Evolutionary conservation across 164 flowering plant species (phyloP), one percentile per base, ranked within the genome.

Genomic region (Nymphaea thermarum): DNA sequence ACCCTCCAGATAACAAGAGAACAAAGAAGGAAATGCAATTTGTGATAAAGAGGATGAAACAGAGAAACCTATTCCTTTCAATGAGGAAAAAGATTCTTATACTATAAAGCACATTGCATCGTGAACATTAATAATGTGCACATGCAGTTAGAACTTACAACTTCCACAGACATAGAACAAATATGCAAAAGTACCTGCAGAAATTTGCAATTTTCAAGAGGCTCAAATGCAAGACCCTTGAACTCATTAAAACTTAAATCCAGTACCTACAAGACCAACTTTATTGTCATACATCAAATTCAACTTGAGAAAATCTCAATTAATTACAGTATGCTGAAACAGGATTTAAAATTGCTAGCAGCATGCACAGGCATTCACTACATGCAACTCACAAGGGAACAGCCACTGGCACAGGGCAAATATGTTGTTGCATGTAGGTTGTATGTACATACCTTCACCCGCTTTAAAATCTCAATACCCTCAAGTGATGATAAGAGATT

Each of bases 201-300:
- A 62, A 75, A 81, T 83, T 86, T 83, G 82, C 99, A 95, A 81
- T 90, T 89, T 78, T 77, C 91, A 69, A 95, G 94, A 42, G 98
- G 98, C 78, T 95, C 99, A 83, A 95, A 92, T 57, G 96, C 99
- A 71, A 98, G 98, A 60, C 94, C 99, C 78, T 92, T 92, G 70
- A 95, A 95, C 66, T 95, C 93, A 76, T 95, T 95, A 70, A 95
- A 95, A 73, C 99, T 95, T 82, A 95, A 84, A 81, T 95, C 99
- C 74, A 95, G 99, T 76, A 95, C 99, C 99, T 95, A 78, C 64
- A 15, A 71, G 69, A 62, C 43, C 65, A 72, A 66, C 43, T 12
- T 2, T 12, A 47, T 7, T 47, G 12, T 47, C 11, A 47, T 47
- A 47, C 11, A 45, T 5, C 53, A 45, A 45, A 45, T 6, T 47